A percentile compares a stretch with the other conserved stretches of the same genome.
These are phyloP conservation scores for Pachysolen tannophilus DNA, from an alignment of 805 yeast species.

Conservation along the genomic window DNA sequence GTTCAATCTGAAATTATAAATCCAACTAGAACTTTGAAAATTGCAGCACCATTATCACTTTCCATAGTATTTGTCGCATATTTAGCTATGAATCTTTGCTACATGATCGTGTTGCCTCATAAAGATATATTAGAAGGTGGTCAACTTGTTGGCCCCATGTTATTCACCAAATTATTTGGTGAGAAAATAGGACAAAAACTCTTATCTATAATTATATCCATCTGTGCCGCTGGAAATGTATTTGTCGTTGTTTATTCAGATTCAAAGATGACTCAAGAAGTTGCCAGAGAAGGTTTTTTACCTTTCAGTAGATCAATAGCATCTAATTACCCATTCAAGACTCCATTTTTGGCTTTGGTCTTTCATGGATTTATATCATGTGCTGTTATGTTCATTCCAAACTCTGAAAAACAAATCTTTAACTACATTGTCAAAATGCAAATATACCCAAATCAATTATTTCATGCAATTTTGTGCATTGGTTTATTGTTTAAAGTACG, in stretches of 20 bases:
- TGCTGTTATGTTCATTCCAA: conserved; percentile 15
- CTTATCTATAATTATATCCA: conserved; percentile 34
- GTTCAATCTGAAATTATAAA: conserved; percentile 40
- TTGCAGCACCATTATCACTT: conserved; percentile 38
- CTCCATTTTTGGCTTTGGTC: conserved; percentile 34
- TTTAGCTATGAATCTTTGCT: conserved; percentile 34
- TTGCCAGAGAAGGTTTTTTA: conserved; percentile 38
- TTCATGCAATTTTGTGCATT: conserved; percentile 22
- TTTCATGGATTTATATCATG: conserved; percentile 19
- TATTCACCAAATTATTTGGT: conserved; percentile 38
- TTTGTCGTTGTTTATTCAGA: conserved; percentile 39
- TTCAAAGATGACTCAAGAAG: conserved; percentile 39
- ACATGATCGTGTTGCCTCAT: conserved; percentile 33
- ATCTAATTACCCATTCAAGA: conserved; percentile 37
- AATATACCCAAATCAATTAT: conserved; percentile 35
- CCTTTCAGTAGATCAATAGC: conserved; percentile 36
- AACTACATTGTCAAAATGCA: conserved; percentile 37
- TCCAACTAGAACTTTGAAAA: conserved; percentile 34
- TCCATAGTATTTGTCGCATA: conserved; percentile 29
- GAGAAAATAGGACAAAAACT: conserved; percentile 29
- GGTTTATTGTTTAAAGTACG: conserved; percentile 16
- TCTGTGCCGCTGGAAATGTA: conserved; percentile 42
- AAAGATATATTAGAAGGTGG: conserved; percentile 31
- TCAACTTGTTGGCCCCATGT: conserved; percentile 34
- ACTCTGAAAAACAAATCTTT: conserved; percentile 17